Evolutionary conservation across 2,329 filamentous ascomycete species (phyloP).

Genomic region (Teratosphaeria epicoccoides): DNA sequence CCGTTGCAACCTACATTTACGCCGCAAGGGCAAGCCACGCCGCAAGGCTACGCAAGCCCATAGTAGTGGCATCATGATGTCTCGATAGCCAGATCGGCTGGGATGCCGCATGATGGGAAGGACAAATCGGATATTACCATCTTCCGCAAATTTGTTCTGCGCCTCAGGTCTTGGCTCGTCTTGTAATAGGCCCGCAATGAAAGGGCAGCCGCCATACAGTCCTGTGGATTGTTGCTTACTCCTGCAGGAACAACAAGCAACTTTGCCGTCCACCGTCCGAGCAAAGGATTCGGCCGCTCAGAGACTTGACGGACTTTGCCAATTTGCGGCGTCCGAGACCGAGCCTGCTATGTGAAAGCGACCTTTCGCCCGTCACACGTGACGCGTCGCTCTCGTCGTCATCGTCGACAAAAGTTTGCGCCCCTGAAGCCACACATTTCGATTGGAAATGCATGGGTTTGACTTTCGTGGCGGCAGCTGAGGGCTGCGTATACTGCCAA

Average conservation of each 20-base stretch:
- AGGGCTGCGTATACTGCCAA: neutral
- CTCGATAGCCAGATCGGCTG: too few relatives aligned
- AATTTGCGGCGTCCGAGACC: neutral
- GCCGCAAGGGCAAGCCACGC: neutral
- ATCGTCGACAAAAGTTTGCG: too few relatives aligned
- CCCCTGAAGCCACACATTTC: too few relatives aligned
- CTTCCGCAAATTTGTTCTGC: neutral
- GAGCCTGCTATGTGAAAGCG: too few relatives aligned
- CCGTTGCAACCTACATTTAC: neutral
- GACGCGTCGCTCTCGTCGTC: too few relatives aligned
- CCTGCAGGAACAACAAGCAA: conserved; percentile 2
- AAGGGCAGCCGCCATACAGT: neutral
- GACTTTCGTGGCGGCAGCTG: neutral
- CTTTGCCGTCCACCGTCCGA: neutral
- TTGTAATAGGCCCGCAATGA: neutral
- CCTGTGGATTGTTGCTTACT: neutral
- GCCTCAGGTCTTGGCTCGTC: neutral
- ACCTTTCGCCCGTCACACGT: too few relatives aligned
- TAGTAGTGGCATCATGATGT: neutral
- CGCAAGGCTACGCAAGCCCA: neutral
- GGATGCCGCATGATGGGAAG: neutral
- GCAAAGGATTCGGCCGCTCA: neutral
- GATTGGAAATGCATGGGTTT: neutral
- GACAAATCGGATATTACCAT: neutral
- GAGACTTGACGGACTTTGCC: neutral